Evolutionary conservation across 2,329 filamentous ascomycete genomes (phyloP).

Genomic region (Nigrospora osmanthi): DNA sequence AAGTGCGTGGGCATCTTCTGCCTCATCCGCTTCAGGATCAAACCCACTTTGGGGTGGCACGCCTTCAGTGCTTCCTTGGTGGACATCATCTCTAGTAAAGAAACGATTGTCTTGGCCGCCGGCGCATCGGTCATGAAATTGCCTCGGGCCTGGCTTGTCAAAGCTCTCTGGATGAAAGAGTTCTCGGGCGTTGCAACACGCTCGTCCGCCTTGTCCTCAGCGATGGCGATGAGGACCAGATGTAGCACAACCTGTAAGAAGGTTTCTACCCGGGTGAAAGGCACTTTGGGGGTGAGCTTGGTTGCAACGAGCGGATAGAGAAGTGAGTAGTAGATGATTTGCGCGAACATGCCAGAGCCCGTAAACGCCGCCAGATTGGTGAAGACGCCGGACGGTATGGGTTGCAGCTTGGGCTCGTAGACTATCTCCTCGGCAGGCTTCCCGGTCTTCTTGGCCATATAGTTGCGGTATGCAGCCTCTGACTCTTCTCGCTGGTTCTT

Average conservation of each 20-base stretch:
- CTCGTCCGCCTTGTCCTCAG: constrained; percentile 66
- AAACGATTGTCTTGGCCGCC: constrained; percentile 53
- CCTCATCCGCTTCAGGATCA: constrained; percentile 78
- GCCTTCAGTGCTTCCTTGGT: constrained; percentile 69
- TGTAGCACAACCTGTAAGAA: constrained; percentile 90
- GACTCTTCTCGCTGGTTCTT: constrained; percentile 97
- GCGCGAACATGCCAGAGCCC: constrained; percentile 75
- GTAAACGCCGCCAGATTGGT: constrained; percentile 72
- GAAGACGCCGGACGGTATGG: constrained; percentile 73
- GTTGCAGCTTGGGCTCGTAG: constrained; percentile 77
- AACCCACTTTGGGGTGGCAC: constrained; percentile 75
- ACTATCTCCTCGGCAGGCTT: constrained; percentile 77
- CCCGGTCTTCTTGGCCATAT: constrained; percentile 80
- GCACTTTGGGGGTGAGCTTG: constrained; percentile 64
- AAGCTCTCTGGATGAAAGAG: constrained; percentile 68
- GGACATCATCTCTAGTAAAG: constrained; percentile 54
- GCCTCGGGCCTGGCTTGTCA: constrained; percentile 55
- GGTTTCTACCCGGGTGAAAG: constrained; percentile 76
- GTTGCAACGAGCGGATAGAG: constrained; percentile 69
- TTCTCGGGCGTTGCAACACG: constrained; percentile 36
- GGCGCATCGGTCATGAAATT: constrained; percentile 52
- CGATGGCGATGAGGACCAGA: constrained; percentile 73
- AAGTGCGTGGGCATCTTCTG: constrained; percentile 73
- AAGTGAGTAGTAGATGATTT: constrained; percentile 83
- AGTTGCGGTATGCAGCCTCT: constrained; percentile 78